Percentiles rank a stretch among this genome's conserved stretches.
Evolutionary conservation across 148 eudicot genomes (phyloP).

Genomic region (Nepenthes mirabilis): DNA sequence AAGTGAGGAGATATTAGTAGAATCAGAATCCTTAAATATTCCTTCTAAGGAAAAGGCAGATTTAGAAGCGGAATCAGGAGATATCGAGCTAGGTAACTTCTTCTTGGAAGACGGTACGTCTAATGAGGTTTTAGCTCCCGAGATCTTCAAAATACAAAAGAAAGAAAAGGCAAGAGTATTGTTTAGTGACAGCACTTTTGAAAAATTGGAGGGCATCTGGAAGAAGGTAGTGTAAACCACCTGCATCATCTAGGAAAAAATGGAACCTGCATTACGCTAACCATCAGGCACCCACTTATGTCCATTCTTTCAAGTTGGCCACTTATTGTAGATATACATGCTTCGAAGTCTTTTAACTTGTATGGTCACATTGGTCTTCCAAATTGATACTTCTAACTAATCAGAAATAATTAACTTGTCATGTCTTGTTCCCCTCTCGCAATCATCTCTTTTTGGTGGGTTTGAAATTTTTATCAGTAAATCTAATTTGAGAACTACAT

Average conservation of each 20-base stretch:
- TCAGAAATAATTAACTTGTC: too few species aligned
- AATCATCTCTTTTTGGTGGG: too few species aligned
- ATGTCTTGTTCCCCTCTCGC: too few species aligned
- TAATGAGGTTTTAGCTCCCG: constrained; percentile 31
- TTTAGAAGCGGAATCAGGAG: constrained; percentile 33
- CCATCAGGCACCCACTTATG: not conserved
- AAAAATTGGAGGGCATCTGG: constrained; percentile 88
- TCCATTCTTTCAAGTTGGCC: too few species aligned
- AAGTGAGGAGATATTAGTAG: constrained; percentile 13
- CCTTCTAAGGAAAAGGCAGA: constrained; percentile 15
- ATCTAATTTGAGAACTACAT: too few species aligned
- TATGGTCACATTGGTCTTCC: not conserved
- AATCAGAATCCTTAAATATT: constrained; percentile 19
- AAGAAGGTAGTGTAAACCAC: constrained; percentile 48
- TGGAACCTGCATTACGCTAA: constrained; percentile 1
- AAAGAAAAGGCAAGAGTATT: constrained; percentile 41
- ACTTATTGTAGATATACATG: not conserved
- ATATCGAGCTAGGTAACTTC: constrained; percentile 68
- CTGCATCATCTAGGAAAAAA: not conserved
- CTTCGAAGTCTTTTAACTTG: not conserved
- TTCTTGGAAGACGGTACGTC: constrained; percentile 48
- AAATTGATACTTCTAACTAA: too few species aligned
- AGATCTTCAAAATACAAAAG: constrained; percentile 41
- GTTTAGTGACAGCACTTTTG: constrained; percentile 45
- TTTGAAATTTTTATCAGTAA: too few species aligned